phyloP scores from a whole-genome alignment of 768 basidiomycete genomes.

The Daedaleopsis nitida region DNA sequence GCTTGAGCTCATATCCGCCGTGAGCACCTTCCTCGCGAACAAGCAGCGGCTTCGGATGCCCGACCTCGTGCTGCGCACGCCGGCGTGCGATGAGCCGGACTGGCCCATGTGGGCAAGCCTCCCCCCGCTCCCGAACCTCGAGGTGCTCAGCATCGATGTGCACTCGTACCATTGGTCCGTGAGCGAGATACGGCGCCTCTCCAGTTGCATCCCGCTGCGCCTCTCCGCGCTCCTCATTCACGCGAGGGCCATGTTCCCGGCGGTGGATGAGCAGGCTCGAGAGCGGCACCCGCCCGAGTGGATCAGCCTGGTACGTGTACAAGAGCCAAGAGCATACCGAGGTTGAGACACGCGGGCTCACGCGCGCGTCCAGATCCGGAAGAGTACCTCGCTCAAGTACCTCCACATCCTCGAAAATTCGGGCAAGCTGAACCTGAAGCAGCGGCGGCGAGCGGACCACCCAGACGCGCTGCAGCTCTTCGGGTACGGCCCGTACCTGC shows the following conservation, averaged over 20 bases:
- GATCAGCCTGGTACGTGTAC: neutral
- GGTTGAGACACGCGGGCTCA: too few species aligned
- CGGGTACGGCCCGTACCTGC: neutral
- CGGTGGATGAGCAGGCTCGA: too few species aligned
- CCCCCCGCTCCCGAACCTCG: neutral
- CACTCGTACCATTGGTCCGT: neutral
- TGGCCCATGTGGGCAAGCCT: neutral
- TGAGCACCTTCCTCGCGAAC: constrained; percentile 6
- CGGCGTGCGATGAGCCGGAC: neutral
- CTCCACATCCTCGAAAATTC: neutral
- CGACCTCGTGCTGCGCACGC: neutral
- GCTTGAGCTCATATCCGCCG: neutral
- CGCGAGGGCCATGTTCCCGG: too few species aligned
- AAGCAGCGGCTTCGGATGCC: constrained; percentile 2
- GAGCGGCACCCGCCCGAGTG: neutral
- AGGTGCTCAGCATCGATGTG: neutral
- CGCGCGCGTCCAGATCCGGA: neutral
- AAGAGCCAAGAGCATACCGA: neutral
- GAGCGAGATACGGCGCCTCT: neutral
- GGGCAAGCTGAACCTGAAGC: neutral
- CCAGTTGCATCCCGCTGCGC: neutral
- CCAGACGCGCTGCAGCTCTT: neutral
- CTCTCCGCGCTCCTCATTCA: neutral
- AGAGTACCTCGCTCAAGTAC: neutral
- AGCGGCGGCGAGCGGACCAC: neutral